Evolutionary conservation across 2,329 filamentous ascomycete genomes (phyloP), one percentile per base, ranked within the genome.

Genomic region (Pseudogymnoascus verrucosus): DNA sequence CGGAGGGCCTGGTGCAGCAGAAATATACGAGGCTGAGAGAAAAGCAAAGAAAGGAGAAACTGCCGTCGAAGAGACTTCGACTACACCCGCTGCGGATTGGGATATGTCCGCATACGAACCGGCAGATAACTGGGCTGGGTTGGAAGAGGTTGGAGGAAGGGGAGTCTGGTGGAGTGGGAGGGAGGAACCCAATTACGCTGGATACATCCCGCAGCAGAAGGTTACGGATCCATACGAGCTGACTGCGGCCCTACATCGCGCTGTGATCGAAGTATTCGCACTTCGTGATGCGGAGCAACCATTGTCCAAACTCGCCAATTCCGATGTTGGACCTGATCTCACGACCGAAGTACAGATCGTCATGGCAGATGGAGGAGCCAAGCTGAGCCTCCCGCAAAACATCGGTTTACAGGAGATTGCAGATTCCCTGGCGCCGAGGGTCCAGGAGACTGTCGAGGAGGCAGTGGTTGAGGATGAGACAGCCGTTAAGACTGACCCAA

Each of bases 211-310:
- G 10, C 66, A 69, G 42, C 71, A 75, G 42, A 76, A 73, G 63
- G 65, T 75, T 42, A 71, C 68, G 5, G 71, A 77, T 62, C 67
- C 68, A 8, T 70, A 74, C 5, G 71, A 76, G 28, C 66, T 79
- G 63, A 69, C 75, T 42, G 73, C 70, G 47, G 76, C 80, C 34
- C 77, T 87, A 42, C 82, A 83, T 66, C 79, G 82, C 65, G 80
- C 84, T 3, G 75, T 83, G 10, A 79, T 86, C 4, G 84, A 88
- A 69, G 73, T 84, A 4, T 79, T 80, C 65, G 73, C 82, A 2
- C 72, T 84, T 71, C 75, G 75, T 65, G 71, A 76, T 67, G 74
- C 77, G 62, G 78, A 76, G 54, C 77, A 74, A 66, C 66, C 70
- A 26, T 57, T 71, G 16, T 61, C 62, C 12, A 60, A 64, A 5